Percentiles rank a stretch among this genome's conserved stretches.
phyloP scores from a whole-genome alignment of 768 basidiomycete species.

The Boletus huronensis region DNA sequence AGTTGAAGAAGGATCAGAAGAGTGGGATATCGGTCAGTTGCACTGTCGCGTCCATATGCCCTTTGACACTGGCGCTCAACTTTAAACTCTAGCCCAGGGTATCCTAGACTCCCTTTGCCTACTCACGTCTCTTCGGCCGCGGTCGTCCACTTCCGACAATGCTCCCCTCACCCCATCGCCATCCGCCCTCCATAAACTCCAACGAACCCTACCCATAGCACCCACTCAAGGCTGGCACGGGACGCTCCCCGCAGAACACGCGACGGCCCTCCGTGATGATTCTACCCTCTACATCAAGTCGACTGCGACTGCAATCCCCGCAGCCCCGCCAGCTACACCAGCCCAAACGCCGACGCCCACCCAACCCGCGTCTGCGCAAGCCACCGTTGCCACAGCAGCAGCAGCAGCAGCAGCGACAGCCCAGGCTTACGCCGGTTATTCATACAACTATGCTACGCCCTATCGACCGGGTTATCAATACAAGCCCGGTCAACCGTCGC shows the following conservation, averaged over 20 bases:
- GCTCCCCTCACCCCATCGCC: constrained; percentile 60
- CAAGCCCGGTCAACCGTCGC: constrained; percentile 35
- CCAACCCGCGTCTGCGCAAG: constrained; percentile 21
- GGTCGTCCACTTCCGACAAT: constrained; percentile 40
- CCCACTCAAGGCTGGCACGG: constrained; percentile 71
- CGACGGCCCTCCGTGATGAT: constrained; percentile 69
- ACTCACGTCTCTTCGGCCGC: constrained; percentile 69
- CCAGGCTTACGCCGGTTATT: constrained; percentile 31
- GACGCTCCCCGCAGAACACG: constrained; percentile 55
- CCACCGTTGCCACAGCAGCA: constrained; percentile 24
- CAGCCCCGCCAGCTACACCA: constrained; percentile 33
- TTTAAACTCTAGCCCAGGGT: constrained; percentile 54
- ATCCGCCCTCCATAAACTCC: constrained; percentile 63
- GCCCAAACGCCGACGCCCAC: constrained; percentile 34
- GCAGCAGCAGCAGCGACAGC: constrained; percentile 26
- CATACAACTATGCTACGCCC: constrained; percentile 36
- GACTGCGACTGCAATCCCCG: constrained; percentile 34
- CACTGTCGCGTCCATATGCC: background rate
- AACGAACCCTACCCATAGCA: constrained; percentile 61
- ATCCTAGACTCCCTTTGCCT: constrained; percentile 68
- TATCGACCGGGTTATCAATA: constrained; percentile 36
- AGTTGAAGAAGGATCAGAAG: constrained; percentile 69
- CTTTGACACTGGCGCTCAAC: constrained; percentile 8
- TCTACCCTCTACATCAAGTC: constrained; percentile 65
- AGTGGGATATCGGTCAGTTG: constrained; percentile 75